Percentiles rank a stretch among this genome's conserved stretches.
These are phyloP conservation scores for Gonapodya sp. DNA, from an alignment of 192 early-diverging fungal genomes.

Conservation along the genomic window DNA sequence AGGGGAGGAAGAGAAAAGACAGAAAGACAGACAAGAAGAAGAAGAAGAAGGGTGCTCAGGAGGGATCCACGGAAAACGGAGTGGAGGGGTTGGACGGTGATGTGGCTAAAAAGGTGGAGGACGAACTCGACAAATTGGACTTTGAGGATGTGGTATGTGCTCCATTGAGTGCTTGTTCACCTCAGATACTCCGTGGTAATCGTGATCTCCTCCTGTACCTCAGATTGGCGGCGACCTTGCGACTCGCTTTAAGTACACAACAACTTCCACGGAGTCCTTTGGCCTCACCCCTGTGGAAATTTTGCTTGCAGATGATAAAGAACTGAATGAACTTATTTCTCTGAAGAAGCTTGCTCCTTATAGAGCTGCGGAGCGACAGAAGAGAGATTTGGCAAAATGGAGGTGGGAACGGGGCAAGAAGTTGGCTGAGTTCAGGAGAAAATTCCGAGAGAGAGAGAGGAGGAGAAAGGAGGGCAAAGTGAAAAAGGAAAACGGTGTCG, in stretches of 20 bases:
- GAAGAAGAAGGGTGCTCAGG: constrained; percentile 14
- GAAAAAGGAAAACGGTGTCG: background rate
- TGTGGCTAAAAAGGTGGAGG: background rate
- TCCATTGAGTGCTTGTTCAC: background rate
- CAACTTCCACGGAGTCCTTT: constrained; percentile 64
- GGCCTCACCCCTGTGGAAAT: constrained; percentile 80
- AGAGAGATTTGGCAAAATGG: constrained; percentile 19
- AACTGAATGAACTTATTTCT: constrained; percentile 74
- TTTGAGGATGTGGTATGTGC: constrained; percentile 75
- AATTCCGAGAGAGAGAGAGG: constrained; percentile 22
- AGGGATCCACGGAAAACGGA: background rate
- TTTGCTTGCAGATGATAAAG: constrained; percentile 75
- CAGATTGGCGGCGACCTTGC: constrained; percentile 71
- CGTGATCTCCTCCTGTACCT: too few species aligned
- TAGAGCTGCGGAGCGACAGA: constrained; percentile 26
- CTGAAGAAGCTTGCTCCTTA: constrained; percentile 85
- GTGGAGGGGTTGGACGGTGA: background rate
- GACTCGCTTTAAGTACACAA: constrained; percentile 87
- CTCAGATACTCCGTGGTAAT: background rate
- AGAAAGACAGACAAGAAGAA: constrained; percentile 30
- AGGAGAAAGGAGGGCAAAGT: constrained; percentile 15
- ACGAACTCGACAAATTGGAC: constrained; percentile 75
- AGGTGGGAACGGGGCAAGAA: constrained; percentile 23
- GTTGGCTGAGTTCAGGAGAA: constrained; percentile 14
- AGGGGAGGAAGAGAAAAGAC: constrained; percentile 21